Conservation (phyloP, 2,329 filamentous ascomycete species). For the Claviceps sp. region DNA sequence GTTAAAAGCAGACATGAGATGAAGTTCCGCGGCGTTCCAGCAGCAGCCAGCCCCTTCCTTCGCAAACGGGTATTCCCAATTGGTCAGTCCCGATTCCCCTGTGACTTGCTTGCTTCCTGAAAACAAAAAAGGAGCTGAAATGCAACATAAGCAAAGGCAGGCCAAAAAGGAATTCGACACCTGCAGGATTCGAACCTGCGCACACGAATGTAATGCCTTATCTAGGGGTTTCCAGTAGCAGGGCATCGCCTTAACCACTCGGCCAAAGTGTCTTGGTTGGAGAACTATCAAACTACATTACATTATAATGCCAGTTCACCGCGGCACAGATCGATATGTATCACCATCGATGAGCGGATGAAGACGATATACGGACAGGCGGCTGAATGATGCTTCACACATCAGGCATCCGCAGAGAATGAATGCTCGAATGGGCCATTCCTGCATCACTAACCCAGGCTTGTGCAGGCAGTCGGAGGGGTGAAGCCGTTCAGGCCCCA, state of each 20-base stretch:
- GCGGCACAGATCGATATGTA: background rate
- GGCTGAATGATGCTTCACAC: no score
- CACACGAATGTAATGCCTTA: constrained; percentile 4
- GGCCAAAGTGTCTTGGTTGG: constrained; percentile 2
- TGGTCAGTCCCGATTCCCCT: no score
- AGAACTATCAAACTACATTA: accelerated
- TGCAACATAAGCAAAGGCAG: background rate
- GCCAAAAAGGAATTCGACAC: background rate
- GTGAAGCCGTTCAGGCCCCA: no score
- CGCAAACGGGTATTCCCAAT: no score
- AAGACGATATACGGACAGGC: background rate
- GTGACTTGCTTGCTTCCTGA: no score
- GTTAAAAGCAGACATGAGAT: no score
- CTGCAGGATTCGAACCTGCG: constrained; percentile 5
- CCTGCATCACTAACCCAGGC: no score
- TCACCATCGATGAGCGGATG: background rate
- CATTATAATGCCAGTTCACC: accelerated
- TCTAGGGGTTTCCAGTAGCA: background rate
- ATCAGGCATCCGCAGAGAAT: no score
- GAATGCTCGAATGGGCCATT: no score
- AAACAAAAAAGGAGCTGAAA: background rate
- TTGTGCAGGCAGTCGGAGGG: no score
- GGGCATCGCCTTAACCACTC: constrained; percentile 5
- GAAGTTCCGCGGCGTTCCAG: no score
- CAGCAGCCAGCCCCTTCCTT: no score